A percentile compares a stretch with the other conserved stretches of the same genome.
These are phyloP conservation scores for Pseudopithomyces maydicus DNA, from an alignment of 2,329 filamentous ascomycete genomes.

Conservation along the genomic window DNA sequence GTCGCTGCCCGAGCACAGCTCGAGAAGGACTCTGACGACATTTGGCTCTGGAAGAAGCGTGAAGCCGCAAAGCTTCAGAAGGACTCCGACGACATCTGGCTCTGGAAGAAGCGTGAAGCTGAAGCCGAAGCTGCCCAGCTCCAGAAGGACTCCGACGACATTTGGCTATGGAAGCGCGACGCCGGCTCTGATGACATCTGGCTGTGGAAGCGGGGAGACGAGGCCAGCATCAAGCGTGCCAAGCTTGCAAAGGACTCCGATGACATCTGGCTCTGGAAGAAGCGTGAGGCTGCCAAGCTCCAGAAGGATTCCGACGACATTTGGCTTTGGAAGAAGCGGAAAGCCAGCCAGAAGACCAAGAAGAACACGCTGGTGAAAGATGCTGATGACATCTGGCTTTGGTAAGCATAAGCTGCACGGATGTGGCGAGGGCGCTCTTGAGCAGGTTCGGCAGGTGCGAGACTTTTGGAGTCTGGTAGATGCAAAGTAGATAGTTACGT, in stretches of 20 bases:
- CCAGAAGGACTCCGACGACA: slow-evolving; percentile 1
- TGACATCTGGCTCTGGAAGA: slow-evolving; percentile 3
- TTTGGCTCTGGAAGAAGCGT: not conserved
- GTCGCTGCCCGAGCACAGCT: not conserved
- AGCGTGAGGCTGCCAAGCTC: slow-evolving; percentile 1
- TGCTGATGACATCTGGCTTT: slow-evolving; percentile 2
- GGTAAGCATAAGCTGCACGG: not conserved
- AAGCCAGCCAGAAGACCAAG: slow-evolving; percentile 1
- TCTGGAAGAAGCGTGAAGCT: slow-evolving; percentile 1
- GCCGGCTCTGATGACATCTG: not conserved
- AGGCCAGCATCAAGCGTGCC: not conserved
- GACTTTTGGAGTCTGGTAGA: too few species aligned
- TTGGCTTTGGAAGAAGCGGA: slow-evolving; percentile 1
- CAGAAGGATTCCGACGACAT: slow-evolving; percentile 2
- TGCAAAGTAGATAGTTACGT: too few species aligned
- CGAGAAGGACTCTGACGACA: not conserved
- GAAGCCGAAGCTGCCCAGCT: not conserved
- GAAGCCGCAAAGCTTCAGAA: not conserved
- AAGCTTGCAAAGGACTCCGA: slow-evolving; percentile 2
- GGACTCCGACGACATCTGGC: slow-evolving; percentile 3
- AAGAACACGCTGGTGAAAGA: slow-evolving; percentile 1
- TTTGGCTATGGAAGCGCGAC: slow-evolving; percentile 3
- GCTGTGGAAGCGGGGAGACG: not conserved
- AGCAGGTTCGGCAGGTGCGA: not conserved
- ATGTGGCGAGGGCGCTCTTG: too few species aligned